Conservation (phyloP, 1,284 basidiomycete genomes). For the Puccinia coronata region DNA sequence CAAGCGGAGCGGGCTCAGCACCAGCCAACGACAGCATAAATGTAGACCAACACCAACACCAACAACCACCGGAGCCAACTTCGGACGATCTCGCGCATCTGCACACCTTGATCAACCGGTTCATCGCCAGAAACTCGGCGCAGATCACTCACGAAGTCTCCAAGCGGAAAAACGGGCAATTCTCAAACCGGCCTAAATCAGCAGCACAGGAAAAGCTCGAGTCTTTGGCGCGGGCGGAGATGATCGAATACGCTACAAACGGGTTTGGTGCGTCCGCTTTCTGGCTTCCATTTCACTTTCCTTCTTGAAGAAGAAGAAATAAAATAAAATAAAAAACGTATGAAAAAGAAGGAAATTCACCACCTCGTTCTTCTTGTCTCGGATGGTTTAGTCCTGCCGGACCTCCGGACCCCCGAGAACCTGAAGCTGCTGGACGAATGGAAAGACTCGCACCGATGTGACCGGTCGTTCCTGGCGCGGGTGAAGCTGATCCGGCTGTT, state of each 20-base stretch:
- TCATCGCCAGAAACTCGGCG: background rate
- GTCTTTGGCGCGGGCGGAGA: background rate
- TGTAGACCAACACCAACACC: too few relatives aligned
- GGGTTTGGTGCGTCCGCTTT: conserved; percentile 38
- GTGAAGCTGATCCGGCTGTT: conserved; percentile 40
- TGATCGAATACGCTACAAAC: background rate
- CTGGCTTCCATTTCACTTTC: background rate
- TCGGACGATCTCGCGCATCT: background rate
- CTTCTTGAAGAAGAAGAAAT: background rate
- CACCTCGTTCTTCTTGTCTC: background rate
- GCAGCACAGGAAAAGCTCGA: conserved; percentile 2
- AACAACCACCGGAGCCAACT: background rate
- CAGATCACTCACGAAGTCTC: background rate
- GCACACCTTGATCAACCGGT: conserved; percentile 20
- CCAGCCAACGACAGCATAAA: too few relatives aligned
- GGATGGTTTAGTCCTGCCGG: conserved; percentile 27
- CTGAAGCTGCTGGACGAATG: conserved; percentile 20
- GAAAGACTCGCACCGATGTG: conserved; percentile 26
- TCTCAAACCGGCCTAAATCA: conserved; percentile 17
- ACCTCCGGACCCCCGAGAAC: conserved; percentile 31
- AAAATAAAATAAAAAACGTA: background rate
- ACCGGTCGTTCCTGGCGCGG: conserved; percentile 30
- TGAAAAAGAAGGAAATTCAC: background rate
- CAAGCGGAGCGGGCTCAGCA: too few relatives aligned
- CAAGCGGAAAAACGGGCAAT: background rate